Percentiles rank a stretch among this genome's conserved stretches.
These are phyloP conservation scores for Wallacemonas sp. DNA, from an alignment of 208 protist species.

Conservation along the genomic window DNA sequence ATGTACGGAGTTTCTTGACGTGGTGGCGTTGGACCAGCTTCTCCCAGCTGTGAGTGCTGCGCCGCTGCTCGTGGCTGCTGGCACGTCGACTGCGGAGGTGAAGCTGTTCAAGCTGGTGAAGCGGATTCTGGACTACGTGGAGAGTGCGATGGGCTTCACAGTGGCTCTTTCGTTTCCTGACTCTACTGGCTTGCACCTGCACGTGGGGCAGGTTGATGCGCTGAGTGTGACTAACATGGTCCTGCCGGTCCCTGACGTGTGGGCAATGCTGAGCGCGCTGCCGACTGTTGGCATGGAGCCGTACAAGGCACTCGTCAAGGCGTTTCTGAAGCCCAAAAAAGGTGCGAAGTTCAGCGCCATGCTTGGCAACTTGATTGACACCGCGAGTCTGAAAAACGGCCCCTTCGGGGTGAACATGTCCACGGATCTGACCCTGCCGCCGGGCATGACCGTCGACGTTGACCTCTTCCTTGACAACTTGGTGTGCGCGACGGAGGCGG, in stretches of 20 bases:
- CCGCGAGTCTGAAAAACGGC: neutral
- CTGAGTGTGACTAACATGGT: neutral
- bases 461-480: slow-evolving; percentile 3
- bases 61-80: neutral
- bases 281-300: neutral
- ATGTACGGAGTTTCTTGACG: slow-evolving; percentile 8
- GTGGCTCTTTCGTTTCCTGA: slow-evolving; percentile 2
- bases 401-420: slow-evolving; percentile 11
- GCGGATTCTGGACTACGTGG: slow-evolving; percentile 1
- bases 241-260: neutral
- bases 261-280: slow-evolving; percentile 4
- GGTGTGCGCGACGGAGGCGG: neutral
- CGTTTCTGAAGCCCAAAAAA: slow-evolving; percentile 7
- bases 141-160: slow-evolving; percentile 2
- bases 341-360: neutral
- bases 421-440: neutral
- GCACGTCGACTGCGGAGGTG: neutral
- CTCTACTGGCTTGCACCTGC: neutral
- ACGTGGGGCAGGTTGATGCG: neutral
- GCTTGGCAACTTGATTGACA: neutral
- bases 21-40: slow-evolving; percentile 5
- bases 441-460: slow-evolving; percentile 2
- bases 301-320: slow-evolving; percentile 3
- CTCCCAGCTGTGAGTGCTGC: neutral
- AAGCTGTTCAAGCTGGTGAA: slow-evolving; percentile 5